Evolutionary conservation across 164 flowering plant species (phyloP).

Genomic region (Buxus sempervirens): DNA sequence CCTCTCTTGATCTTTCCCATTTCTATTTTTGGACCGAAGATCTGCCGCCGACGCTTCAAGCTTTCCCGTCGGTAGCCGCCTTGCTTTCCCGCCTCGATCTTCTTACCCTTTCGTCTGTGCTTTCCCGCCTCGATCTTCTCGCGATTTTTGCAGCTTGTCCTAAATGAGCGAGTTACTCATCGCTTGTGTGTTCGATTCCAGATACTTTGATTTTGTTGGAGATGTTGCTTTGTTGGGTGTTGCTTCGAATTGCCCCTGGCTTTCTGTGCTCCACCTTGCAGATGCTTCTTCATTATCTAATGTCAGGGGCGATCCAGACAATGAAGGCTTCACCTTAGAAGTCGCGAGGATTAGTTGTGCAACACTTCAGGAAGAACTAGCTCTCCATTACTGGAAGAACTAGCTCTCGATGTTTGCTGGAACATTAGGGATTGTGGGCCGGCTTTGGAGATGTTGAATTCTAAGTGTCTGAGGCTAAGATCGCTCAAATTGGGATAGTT

Average conservation of each 20-base stretch:
- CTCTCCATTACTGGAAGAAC: conserved; percentile 55
- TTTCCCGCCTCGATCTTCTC: conserved; percentile 48
- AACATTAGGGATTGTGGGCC: conserved; percentile 65
- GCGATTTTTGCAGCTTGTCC: conserved; percentile 55
- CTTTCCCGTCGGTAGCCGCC: conserved; percentile 31
- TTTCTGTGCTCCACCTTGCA: conserved; percentile 56
- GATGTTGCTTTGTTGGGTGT: conserved; percentile 57
- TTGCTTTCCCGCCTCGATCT: conserved; percentile 43
- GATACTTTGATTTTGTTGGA: conserved; percentile 68
- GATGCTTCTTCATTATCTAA: conserved; percentile 47
- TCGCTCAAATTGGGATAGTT: conserved; percentile 68
- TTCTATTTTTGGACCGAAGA: conserved; percentile 94
- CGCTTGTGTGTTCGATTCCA: conserved; percentile 74
- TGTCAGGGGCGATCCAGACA: conserved; percentile 33
- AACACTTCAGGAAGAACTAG: conserved; percentile 42
- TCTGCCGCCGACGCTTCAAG: conserved; percentile 52
- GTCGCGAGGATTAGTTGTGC: conserved; percentile 51
- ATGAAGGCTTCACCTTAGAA: conserved; percentile 38
- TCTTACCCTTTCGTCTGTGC: conserved; percentile 43
- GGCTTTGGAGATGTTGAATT: conserved; percentile 52
- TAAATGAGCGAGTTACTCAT: conserved; percentile 41
- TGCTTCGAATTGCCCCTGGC: conserved; percentile 46
- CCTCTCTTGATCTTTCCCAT: conserved; percentile 55
- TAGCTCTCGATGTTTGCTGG: conserved; percentile 64
- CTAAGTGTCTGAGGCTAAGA: conserved; percentile 54